Percentiles rank a stretch among this genome's conserved stretches.
These are phyloP conservation scores for Fusarium irregulare DNA, from an alignment of 2,329 filamentous ascomycete species.

Conservation along the genomic window DNA sequence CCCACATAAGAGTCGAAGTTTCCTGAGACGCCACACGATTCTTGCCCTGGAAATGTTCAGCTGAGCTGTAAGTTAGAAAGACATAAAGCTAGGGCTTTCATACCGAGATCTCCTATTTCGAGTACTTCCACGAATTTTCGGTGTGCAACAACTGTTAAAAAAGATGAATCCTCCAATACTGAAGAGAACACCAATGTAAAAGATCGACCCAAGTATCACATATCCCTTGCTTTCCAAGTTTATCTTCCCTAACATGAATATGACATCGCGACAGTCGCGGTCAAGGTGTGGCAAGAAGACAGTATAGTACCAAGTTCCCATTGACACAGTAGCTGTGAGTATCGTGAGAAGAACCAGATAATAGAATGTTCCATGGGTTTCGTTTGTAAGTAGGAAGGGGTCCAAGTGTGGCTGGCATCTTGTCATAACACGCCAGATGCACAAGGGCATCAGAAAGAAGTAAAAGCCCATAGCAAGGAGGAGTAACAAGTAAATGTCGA, in stretches of 20 bases:
- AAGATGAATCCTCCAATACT: conserved; percentile 42
- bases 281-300: conserved; percentile 40
- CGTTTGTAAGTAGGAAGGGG: conserved; percentile 46
- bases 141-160: conserved; percentile 40
- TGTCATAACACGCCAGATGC: conserved; percentile 49
- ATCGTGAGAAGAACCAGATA: conserved; percentile 43
- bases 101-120: conserved; percentile 41
- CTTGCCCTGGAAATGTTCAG: conserved; percentile 24
- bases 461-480: conserved; percentile 49
- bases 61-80: neutral
- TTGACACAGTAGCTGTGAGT: conserved; percentile 43
- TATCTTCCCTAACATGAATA: conserved; percentile 50
- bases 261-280: conserved; percentile 45
- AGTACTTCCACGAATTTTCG: conserved; percentile 25
- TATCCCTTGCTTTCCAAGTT: conserved; percentile 45
- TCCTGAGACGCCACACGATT: conserved; percentile 40
- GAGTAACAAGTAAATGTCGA: conserved; percentile 50
- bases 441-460: conserved; percentile 50
- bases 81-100: neutral
- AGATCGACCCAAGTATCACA: conserved; percentile 46
- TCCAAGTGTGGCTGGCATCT: conserved; percentile 49
- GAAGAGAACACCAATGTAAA: conserved; percentile 48
- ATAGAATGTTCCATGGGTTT: conserved; percentile 44
- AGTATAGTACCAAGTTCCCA: conserved; percentile 51
- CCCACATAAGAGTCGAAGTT: conserved; percentile 32